Percentiles rank a stretch among this genome's conserved stretches.
These are phyloP conservation scores for Penicillium subrubescens DNA, from an alignment of 495 filamentous ascomycete species.

Conservation along the genomic window DNA sequence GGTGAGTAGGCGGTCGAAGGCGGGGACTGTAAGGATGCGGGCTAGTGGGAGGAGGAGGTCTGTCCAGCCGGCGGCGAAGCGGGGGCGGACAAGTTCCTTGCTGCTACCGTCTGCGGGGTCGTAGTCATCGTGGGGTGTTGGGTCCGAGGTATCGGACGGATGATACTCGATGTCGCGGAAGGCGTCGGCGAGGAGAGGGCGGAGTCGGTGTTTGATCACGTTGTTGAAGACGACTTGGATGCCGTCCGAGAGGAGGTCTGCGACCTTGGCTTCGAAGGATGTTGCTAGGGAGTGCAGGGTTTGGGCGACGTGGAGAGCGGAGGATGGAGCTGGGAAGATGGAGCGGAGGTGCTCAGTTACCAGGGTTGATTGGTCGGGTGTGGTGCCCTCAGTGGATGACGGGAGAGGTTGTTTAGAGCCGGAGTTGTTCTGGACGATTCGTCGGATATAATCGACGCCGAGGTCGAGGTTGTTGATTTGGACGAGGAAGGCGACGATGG, in stretches of 20 bases:
- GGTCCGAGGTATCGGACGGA: constrained; percentile 41
- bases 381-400: constrained; percentile 19
- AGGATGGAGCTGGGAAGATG: constrained; percentile 77
- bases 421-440: constrained; percentile 74
- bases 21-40: constrained; percentile 77
- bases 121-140: constrained; percentile 25
- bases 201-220: constrained; percentile 81
- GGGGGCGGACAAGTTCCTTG: constrained; percentile 61
- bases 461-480: constrained; percentile 95
- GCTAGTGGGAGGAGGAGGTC: constrained; percentile 76
- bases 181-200: constrained; percentile 81
- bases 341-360: constrained; percentile 50
- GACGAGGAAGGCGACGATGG: constrained; percentile 81
- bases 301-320: constrained; percentile 65
- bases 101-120: constrained; percentile 44
- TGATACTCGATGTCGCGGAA: constrained; percentile 92
- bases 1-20: constrained; percentile 70
- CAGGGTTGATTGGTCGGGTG: constrained; percentile 12
- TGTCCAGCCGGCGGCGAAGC: constrained; percentile 84
- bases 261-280: constrained; percentile 73
- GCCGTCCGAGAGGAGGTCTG: constrained; percentile 80
- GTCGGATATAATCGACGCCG: constrained; percentile 81
- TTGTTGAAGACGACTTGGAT: constrained; percentile 83
- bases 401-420: constrained; percentile 39
- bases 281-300: constrained; percentile 68